Evolutionary conservation across 805 yeast species (phyloP).

Genomic region (Danielozyma ontarioensis): DNA sequence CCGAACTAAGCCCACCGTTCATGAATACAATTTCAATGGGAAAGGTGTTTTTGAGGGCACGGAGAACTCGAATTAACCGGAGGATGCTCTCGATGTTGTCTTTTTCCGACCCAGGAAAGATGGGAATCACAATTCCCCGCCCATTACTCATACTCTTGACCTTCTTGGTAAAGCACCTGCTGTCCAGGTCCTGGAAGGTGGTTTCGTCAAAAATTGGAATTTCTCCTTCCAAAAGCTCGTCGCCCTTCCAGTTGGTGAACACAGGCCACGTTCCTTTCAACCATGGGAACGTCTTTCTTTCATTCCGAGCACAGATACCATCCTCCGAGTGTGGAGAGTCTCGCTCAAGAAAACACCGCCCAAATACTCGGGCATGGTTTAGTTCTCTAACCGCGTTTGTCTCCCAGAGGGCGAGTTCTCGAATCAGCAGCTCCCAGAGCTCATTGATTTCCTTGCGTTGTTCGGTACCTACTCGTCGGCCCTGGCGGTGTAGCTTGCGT

Average conservation of each 20-base stretch:
- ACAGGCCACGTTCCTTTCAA: conserved; percentile 19
- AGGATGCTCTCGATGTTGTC: conserved; percentile 11
- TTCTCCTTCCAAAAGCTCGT: conserved; percentile 4
- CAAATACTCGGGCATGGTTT: conserved; percentile 15
- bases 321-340: too few species aligned
- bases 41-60: conserved; percentile 21
- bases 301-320: conserved; percentile 10
- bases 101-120: conserved; percentile 11
- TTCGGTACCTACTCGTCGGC: too few species aligned
- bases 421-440: too few species aligned
- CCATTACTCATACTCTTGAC: conserved; percentile 13
- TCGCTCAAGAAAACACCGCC: conserved; percentile 17
- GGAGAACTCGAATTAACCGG: conserved; percentile 20
- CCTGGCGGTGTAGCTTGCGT: conserved; percentile 9
- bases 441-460: too few species aligned
- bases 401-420: too few species aligned
- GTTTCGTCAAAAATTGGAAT: conserved; percentile 8
- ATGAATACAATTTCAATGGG: conserved; percentile 25
- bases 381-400: too few species aligned
- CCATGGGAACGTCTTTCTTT: conserved; percentile 24
- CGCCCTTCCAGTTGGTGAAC: conserved; percentile 12
- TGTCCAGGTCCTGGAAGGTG: background rate
- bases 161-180: conserved; percentile 10
- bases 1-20: conserved; percentile 6
- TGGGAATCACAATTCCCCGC: conserved; percentile 28